phyloP scores from a whole-genome alignment of 2,329 filamentous ascomycete species.

The Aspergillus unguis region DNA sequence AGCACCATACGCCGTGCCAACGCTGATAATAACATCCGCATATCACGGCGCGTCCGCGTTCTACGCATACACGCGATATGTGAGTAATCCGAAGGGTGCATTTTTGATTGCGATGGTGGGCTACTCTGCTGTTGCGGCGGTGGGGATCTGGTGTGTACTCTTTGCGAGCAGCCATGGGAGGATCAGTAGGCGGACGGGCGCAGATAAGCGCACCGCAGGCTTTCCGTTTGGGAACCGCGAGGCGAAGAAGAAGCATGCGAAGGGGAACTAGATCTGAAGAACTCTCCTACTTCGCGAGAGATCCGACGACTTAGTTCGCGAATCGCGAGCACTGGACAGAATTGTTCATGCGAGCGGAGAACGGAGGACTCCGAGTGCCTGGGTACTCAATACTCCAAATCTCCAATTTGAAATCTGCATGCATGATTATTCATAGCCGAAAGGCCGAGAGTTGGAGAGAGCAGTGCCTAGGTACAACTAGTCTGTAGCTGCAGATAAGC shows the following conservation, averaged over 20 bases:
- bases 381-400: background rate
- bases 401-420: background rate
- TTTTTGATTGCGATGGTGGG: slow-evolving; percentile 61
- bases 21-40: slow-evolving; percentile 61
- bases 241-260: slow-evolving; percentile 51
- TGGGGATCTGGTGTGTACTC: slow-evolving; percentile 64
- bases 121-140: slow-evolving; percentile 55
- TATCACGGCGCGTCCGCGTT: slow-evolving; percentile 64
- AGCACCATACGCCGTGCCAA: slow-evolving; percentile 64
- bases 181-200: slow-evolving; percentile 62
- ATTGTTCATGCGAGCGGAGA: background rate
- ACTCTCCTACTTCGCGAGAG: too few relatives aligned
- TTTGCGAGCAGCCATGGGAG: slow-evolving; percentile 56
- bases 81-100: slow-evolving; percentile 52
- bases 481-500: background rate
- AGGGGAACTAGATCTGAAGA: slow-evolving; percentile 17
- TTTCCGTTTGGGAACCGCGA: slow-evolving; percentile 64
- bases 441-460: background rate
- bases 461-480: background rate
- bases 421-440: background rate
- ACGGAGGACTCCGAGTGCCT: background rate
- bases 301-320: too few relatives aligned
- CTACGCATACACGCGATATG: slow-evolving; percentile 67
- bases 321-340: background rate
- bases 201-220: slow-evolving; percentile 63